Evolutionary conservation across 2,329 filamentous ascomycete species (phyloP), one percentile per base, ranked within the genome.

Genomic region (Raffaelea albimanens): DNA sequence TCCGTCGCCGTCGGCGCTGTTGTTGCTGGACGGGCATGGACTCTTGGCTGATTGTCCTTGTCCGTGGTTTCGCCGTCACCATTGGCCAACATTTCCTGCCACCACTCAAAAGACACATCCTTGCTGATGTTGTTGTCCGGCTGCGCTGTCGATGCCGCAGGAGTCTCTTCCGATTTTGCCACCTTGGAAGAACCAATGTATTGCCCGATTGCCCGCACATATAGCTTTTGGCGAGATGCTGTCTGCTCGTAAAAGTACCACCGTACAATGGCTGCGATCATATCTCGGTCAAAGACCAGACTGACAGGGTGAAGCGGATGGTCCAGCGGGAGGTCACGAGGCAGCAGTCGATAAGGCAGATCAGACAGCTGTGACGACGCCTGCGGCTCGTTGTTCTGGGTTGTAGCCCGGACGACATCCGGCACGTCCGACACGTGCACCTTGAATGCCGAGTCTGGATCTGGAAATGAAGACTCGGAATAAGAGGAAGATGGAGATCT

Each of bases 261-360:
- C 33, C 53, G 52, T 14, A 56, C 54, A 3, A 53, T 45, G 9
- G 48, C 43, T 23, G 29, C 25, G 1, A 47, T 31, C 21, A 55
- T 20, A 4, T 38, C 42, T 11, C 51, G 44, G 39, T 66, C 59
- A 51, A 78, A 76, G 19, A 78, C 61, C 34, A 62, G 62, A 38
- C 63, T 65, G 7, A 78, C 48, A 2, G 75, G 75, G 49, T 78
- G 75, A 13, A 64, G 55, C 2, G 59, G 61, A 45, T 69, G 66
- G 10, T 53, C 51, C 21, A 65, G 57, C 2, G 67, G 63, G 13
- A 77, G 58, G 46, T 76, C 73, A 22, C 60, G 54, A 16, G 68
- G 67, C 3, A 70, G 45, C 31, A 51, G 43, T 23, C 63, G 63
- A 39, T 67, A 62, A 25, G 62, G 58, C 1, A 62, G 40, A 9